Percentiles rank a stretch among this genome's conserved stretches.
Conservation (phyloP, 1,284 basidiomycete genomes). For the Thecaphora frezii region DNA sequence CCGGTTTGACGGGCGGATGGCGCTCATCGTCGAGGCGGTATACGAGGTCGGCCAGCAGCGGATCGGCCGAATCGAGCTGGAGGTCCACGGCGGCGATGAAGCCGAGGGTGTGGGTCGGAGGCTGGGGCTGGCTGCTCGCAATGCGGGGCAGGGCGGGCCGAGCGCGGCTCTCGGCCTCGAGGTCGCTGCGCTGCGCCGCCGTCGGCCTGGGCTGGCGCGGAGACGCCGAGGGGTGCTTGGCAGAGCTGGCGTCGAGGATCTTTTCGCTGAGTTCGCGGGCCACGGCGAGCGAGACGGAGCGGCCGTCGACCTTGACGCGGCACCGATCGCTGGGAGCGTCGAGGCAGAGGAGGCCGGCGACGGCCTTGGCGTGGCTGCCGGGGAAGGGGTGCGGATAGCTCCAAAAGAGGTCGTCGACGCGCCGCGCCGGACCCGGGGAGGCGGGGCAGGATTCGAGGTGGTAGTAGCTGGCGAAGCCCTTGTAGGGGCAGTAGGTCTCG, state of each 20-base stretch:
- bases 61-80: conserved; percentile 37
- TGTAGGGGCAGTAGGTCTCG: conserved; percentile 34
- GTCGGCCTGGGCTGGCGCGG: conserved; percentile 17
- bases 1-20: not conserved
- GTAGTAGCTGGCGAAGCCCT: conserved; percentile 29
- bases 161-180: not conserved
- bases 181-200: conserved; percentile 12
- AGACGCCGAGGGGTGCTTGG: conserved; percentile 5
- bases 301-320: conserved; percentile 17
- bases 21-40: conserved; percentile 36
- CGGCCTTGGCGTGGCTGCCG: conserved; percentile 16
- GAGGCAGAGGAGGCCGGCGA: conserved; percentile 24
- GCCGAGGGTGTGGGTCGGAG: conserved; percentile 13
- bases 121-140: conserved; percentile 17
- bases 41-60: conserved; percentile 35
- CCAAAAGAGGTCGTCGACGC: conserved; percentile 22
- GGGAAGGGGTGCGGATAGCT: conserved; percentile 21
- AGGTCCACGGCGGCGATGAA: conserved; percentile 21
- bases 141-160: conserved; percentile 20
- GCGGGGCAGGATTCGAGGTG: not conserved
- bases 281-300: conserved; percentile 5
- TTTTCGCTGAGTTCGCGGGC: conserved; percentile 11
- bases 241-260: conserved; percentile 9
- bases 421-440: not conserved
- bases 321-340: conserved; percentile 15